phyloP scores from a whole-genome alignment of 2,329 filamentous ascomycete species.

The Penicillium italicum region DNA sequence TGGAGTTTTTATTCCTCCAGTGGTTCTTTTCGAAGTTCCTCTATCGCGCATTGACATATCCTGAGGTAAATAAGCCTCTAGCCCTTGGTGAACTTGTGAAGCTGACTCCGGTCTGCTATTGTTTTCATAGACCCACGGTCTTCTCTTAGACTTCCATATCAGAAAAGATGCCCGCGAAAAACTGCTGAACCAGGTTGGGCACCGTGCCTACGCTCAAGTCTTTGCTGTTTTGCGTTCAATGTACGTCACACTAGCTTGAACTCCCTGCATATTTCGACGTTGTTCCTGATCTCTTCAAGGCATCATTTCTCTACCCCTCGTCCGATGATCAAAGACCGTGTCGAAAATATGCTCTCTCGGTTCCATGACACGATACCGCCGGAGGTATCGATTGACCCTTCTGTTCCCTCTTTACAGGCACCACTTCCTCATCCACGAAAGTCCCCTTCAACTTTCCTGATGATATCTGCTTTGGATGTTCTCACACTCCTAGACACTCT shows the following conservation, averaged over 20 bases:
- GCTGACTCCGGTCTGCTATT: conserved; percentile 32
- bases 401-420: background rate
- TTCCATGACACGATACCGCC: conserved; percentile 18
- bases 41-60: conserved; percentile 77
- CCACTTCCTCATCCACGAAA: conserved; percentile 51
- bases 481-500: conserved; percentile 76
- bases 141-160: conserved; percentile 85
- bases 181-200: conserved; percentile 68
- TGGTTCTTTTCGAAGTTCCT: conserved; percentile 92
- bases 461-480: conserved; percentile 75
- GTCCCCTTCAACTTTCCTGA: conserved; percentile 60
- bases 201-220: conserved; percentile 73
- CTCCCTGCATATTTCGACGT: conserved; percentile 27
- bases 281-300: conserved; percentile 21
- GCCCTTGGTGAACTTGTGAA: background rate
- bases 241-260: conserved; percentile 48
- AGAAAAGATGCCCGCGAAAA: conserved; percentile 84
- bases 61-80: conserved; percentile 62
- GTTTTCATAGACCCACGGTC: conserved; percentile 50
- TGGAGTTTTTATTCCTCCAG: conserved; percentile 79
- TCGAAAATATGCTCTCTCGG: conserved; percentile 39
- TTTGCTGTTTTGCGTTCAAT: conserved; percentile 69
- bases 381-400: background rate
- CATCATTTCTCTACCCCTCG: conserved; percentile 37
- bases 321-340: conserved; percentile 32